These are phyloP conservation scores for Aspergillus tamarii DNA, from an alignment of 2,329 filamentous ascomycete species.

Conservation along the genomic window DNA sequence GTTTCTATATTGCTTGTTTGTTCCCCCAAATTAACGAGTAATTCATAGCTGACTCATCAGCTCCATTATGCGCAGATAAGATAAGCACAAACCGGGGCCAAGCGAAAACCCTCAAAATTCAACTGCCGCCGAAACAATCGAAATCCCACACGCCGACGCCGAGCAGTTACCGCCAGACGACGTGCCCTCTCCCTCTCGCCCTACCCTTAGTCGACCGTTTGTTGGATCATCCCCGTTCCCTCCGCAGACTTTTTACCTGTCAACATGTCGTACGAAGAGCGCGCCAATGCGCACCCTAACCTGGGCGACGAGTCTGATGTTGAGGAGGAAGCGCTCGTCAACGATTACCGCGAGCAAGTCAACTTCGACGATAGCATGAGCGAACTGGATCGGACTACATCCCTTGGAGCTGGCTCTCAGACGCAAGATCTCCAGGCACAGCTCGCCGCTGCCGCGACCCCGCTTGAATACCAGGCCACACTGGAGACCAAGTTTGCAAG, in stretches of 20 bases:
- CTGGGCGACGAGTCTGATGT: constrained; percentile 84
- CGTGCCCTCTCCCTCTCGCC: constrained; percentile 26
- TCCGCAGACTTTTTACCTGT: constrained; percentile 21
- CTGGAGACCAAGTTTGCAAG: constrained; percentile 97
- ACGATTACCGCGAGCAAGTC: constrained; percentile 95
- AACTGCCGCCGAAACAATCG: constrained; percentile 34
- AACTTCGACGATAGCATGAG: constrained; percentile 87
- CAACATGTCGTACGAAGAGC: constrained; percentile 51
- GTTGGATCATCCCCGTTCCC: constrained; percentile 16
- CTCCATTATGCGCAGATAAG: constrained; percentile 42
- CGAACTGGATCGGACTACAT: constrained; percentile 75
- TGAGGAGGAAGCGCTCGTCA: constrained; percentile 93
- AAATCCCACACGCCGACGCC: constrained; percentile 44
- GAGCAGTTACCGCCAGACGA: constrained; percentile 26
- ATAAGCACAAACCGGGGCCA: constrained; percentile 48
- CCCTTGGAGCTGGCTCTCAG: constrained; percentile 71
- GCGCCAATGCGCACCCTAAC: constrained; percentile 45
- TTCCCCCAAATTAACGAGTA: background rate
- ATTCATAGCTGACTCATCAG: constrained; percentile 37
- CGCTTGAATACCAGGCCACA: constrained; percentile 92
- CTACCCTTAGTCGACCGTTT: constrained; percentile 25
- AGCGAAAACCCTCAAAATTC: constrained; percentile 53
- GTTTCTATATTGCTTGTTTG: too few relatives aligned
- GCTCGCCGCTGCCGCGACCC: constrained; percentile 87
- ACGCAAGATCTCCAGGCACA: constrained; percentile 92